A percentile compares a stretch with the other conserved stretches of the same genome.
Evolutionary conservation across 805 yeast species (phyloP).

Genomic region (Cyberlindnera euphorbiae): DNA sequence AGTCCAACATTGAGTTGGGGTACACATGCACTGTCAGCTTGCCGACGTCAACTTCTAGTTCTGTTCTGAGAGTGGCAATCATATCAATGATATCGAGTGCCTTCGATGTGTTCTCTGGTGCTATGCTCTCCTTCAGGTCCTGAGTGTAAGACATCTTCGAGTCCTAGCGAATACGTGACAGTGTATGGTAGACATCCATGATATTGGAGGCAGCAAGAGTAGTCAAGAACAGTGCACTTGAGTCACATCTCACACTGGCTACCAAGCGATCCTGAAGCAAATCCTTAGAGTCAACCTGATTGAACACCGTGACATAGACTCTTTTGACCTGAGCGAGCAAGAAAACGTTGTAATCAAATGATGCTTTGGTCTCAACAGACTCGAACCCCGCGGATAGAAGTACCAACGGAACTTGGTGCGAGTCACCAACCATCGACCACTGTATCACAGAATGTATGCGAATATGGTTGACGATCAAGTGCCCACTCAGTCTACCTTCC

Average conservation of each 20-base stretch:
- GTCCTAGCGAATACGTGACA: constrained; percentile 69
- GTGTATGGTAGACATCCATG: constrained; percentile 69
- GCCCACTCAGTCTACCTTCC: constrained; percentile 79
- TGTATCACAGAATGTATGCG: constrained; percentile 60
- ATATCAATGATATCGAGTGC: constrained; percentile 25
- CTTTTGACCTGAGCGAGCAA: constrained; percentile 51
- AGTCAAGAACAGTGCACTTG: constrained; percentile 62
- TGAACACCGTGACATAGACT: constrained; percentile 54
- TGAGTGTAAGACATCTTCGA: constrained; percentile 69
- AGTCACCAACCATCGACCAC: constrained; percentile 53
- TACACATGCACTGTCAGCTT: constrained; percentile 58
- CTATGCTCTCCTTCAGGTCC: constrained; percentile 55
- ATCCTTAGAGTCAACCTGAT: constrained; percentile 50
- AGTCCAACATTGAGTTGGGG: constrained; percentile 77
- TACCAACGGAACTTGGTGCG: constrained; percentile 60
- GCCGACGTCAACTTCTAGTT: constrained; percentile 58
- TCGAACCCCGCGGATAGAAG: constrained; percentile 54
- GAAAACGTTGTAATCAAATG: constrained; percentile 85
- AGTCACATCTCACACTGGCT: constrained; percentile 44
- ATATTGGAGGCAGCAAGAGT: constrained; percentile 83
- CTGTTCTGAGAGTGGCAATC: constrained; percentile 50
- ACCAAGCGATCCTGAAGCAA: constrained; percentile 56
- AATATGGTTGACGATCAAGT: constrained; percentile 43
- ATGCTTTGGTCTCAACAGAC: constrained; percentile 51
- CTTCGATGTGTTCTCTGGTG: constrained; percentile 9